Evolutionary conservation across 208 protist species (phyloP), one percentile per base, ranked within the genome.

Genomic region (Leptomonas seymouri): DNA sequence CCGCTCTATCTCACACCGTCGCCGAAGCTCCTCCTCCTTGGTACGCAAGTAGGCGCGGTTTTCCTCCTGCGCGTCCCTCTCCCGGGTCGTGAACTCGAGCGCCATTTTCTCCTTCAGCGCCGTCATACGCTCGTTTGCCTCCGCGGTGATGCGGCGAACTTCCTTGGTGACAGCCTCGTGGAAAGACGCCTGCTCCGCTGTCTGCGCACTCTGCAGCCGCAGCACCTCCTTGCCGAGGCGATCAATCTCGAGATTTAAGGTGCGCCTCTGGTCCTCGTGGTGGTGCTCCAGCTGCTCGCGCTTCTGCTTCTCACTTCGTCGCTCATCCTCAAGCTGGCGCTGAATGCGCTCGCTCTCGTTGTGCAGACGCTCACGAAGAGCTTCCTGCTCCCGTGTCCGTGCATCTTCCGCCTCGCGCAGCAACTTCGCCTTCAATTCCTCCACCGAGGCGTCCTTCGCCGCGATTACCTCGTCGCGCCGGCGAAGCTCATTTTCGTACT

Each of bases 401-500:
- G 75, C 56, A 12, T 81, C 75, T 36, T 82, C 82, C n/a, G 86
- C 82, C 49, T 93, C 89, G 8, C 87, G 82, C 54, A 73, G 80
- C 49, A 94, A 67, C 34, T 78, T 76, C 18, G 77, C 70, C 71
- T 85, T 83, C 20, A 88, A 63, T 64, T 87, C 89, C 55, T 94
- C 89, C 18, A 96, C 65, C 0, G 81, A 74, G 16, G 86, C 81
- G 53, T 97, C 89, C 63, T 93, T 90, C 11, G 81, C 82, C 9
- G 82, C 86, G 56, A 94, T 82, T 5, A 85, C 72, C 74, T 93
- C 84, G 58, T 97, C 93, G 11, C 87, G 67, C 53, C 86, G 82
- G n/a, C 86, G 82, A 25, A 97, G 80, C 70, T 93, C 93, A 31
- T 87, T 89, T 64, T 94, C 82, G 81, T 91, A 95, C 61, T 94